Evolutionary conservation across 2,329 filamentous ascomycete species (phyloP).

Genomic region (Diplodia intermedia): DNA sequence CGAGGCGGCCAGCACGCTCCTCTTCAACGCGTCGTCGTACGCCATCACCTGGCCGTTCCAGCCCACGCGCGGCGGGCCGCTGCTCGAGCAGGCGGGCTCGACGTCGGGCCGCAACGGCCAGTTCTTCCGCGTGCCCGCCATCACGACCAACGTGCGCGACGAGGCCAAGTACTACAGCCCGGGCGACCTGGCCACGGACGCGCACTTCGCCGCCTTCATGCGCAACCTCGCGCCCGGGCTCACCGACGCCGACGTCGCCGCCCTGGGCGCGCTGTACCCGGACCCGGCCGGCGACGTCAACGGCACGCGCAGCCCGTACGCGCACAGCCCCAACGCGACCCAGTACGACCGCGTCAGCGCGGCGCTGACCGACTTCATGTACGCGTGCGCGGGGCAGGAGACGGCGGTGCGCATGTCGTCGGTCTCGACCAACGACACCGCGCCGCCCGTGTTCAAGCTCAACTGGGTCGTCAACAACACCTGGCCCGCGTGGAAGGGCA

Average conservation of each 20-base stretch:
- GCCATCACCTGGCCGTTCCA: slow-evolving; percentile 59
- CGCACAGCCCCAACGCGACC: slow-evolving; percentile 50
- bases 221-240: slow-evolving; percentile 43
- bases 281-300: slow-evolving; percentile 36
- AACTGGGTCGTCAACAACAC: slow-evolving; percentile 19
- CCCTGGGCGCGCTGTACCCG: slow-evolving; percentile 44
- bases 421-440: too few relatives aligned
- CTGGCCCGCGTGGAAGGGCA: slow-evolving; percentile 17
- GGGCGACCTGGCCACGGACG: slow-evolving; percentile 44
- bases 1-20: slow-evolving; percentile 48
- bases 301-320: slow-evolving; percentile 39
- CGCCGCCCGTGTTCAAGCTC: slow-evolving; percentile 41
- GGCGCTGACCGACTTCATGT: slow-evolving; percentile 53
- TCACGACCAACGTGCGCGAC: slow-evolving; percentile 46
- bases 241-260: slow-evolving; percentile 40
- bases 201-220: slow-evolving; percentile 46
- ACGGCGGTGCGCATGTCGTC: slow-evolving; percentile 50
- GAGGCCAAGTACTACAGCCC: slow-evolving; percentile 43
- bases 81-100: slow-evolving; percentile 58
- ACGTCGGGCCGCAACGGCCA: slow-evolving; percentile 37
- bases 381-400: slow-evolving; percentile 55
- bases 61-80: slow-evolving; percentile 54
- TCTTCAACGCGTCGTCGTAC: slow-evolving; percentile 50
- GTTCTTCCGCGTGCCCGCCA: slow-evolving; percentile 38
- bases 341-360: slow-evolving; percentile 56